Base-by-base conservation (phyloP, 1,139 yeast genomes). In the Debaryomyces coudertii region DNA sequence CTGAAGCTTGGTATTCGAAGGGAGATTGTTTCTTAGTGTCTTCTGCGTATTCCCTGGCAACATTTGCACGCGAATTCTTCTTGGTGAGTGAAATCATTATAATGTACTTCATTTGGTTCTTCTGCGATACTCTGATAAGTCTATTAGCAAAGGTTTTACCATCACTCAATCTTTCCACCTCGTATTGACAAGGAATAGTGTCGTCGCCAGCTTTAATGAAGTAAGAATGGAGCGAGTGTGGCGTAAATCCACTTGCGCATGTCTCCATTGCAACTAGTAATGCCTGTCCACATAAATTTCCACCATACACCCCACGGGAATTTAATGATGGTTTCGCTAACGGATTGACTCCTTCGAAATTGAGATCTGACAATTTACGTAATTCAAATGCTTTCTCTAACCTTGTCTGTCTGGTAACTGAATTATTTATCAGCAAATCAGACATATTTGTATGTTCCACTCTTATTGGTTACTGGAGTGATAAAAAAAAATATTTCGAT, bases 191-290 rank as follows among this genome's bases (percentile, higher is more conserved):
- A 5, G 65, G 63, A 1, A 46, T 45, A 18, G 55, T 37, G 45
- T 69, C 75, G 47, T 59, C 66, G 7, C 72, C 75, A 11, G 75
- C 70, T 42, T 66, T 64, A 12, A 71, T 59, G 51, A 73, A 73
- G 52, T 65, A 69, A 6, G 76, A 69, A 48, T 74, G 79, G 42
- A 73, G 60, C 5, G 77, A 71, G 47, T 73, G 76, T 3, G 79
- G 79, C 4, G 60, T 60, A 50, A 68, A 73, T 0, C 65, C 73
- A 2, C 52, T 57, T 0, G 65, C 65, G 1, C 58, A 53, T 6
- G 70, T 61, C 43, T 58, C 55, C 50, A 72, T 61, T 5, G 75
- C 77, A 20, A 63, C 77, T 9, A 71, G 47, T 18, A 74, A 49
- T 5, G 75, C 69, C 55, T 74, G 79, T 6, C 70, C 77, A 36